These are phyloP conservation scores for Fusarium siculi DNA, from an alignment of 2,329 filamentous ascomycete species.

Conservation along the genomic window DNA sequence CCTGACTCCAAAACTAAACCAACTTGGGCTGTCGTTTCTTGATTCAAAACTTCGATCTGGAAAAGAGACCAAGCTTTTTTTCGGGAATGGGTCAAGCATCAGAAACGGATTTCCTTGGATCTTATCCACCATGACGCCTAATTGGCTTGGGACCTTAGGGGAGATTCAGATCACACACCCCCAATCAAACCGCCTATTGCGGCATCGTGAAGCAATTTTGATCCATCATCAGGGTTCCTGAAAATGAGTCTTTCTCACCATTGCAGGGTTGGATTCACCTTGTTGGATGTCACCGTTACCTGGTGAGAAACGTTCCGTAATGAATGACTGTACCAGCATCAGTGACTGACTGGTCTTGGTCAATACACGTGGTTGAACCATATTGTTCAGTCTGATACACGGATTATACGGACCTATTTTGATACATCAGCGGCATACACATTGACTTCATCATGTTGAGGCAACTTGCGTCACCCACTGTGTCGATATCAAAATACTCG, in stretches of 20 bases:
- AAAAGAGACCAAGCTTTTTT: constrained; percentile 26
- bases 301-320: not conserved
- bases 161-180: not conserved
- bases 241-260: constrained; percentile 8
- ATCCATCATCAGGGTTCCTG: constrained; percentile 12
- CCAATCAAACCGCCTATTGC: constrained; percentile 3
- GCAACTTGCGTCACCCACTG: constrained; percentile 8
- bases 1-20: constrained; percentile 12
- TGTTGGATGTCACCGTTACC: not conserved
- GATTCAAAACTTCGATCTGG: constrained; percentile 18
- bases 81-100: constrained; percentile 12
- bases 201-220: constrained; percentile 27
- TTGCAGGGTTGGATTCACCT: constrained; percentile 7
- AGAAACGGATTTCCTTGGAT: constrained; percentile 15
- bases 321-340: not conserved
- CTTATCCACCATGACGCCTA: constrained; percentile 1
- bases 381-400: not conserved
- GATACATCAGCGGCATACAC: not conserved
- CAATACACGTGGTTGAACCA: constrained; percentile 1
- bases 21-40: constrained; percentile 16
- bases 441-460: not conserved
- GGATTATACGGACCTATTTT: not conserved
- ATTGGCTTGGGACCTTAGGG: not conserved
- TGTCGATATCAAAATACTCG: not conserved
- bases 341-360: constrained; percentile 8